These are phyloP conservation scores for Pythium rishiriense DNA, from an alignment of 352 stramenopile genomes.

Conservation along the genomic window DNA sequence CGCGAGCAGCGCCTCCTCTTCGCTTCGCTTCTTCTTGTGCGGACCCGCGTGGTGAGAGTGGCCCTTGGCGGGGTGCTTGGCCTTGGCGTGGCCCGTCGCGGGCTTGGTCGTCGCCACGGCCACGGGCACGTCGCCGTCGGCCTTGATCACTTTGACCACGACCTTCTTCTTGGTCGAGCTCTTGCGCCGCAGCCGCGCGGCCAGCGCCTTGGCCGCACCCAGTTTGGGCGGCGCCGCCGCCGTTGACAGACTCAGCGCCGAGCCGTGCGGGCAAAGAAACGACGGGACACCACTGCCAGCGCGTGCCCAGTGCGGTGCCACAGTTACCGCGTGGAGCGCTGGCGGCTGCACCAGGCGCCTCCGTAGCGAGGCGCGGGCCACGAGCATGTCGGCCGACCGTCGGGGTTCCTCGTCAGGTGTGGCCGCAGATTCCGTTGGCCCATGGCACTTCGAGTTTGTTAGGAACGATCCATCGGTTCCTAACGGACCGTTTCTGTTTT, in stretches of 20 bases:
- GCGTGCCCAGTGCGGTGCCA: too few relatives aligned
- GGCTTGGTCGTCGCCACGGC: slow-evolving; percentile 5
- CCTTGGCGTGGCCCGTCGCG: neutral
- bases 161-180: slow-evolving; percentile 22
- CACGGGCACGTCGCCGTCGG: slow-evolving; percentile 17
- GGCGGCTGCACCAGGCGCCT: slow-evolving; percentile 24
- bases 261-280: too few relatives aligned
- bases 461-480: slow-evolving; percentile 19
- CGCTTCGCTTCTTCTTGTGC: slow-evolving; percentile 18
- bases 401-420: too few relatives aligned
- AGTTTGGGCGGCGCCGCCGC: slow-evolving; percentile 24
- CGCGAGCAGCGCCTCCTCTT: slow-evolving; percentile 16
- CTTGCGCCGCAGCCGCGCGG: slow-evolving; percentile 29
- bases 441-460: slow-evolving; percentile 15
- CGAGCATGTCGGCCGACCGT: too few relatives aligned
- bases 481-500: slow-evolving; percentile 24
- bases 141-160: slow-evolving; percentile 23
- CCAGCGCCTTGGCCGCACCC: slow-evolving; percentile 25
- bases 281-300: too few relatives aligned
- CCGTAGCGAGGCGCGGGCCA: slow-evolving; percentile 26
- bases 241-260: slow-evolving; percentile 9
- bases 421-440: slow-evolving; percentile 13
- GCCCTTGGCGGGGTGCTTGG: slow-evolving; percentile 12
- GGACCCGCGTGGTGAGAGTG: neutral
- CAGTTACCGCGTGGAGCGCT: slow-evolving; percentile 16